Base-by-base conservation (phyloP, 768 basidiomycete species). In the Russula virescens region DNA sequence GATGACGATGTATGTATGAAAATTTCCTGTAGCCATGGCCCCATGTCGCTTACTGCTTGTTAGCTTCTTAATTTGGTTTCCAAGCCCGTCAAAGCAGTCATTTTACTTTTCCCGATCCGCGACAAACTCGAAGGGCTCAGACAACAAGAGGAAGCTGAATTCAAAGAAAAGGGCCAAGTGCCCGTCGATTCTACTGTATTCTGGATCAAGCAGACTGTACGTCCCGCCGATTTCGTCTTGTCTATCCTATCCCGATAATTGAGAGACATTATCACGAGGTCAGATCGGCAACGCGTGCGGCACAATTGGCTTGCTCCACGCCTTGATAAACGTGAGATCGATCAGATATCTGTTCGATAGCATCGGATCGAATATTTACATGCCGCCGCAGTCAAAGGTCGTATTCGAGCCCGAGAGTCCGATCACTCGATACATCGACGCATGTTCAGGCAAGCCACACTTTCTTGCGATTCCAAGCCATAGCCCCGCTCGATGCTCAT, bases 141-240 rank as follows among this genome's bases (percentile, higher is more conserved):
- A 47, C 76, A 77, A 46, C 75, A 77, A 49, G 89, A 93, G 64
- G 91, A 94, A 66, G 74, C 73, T 46, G 71, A 73, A 66, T 80
- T 89, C 52, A 73, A 73, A 28, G 73, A 72, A 16, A 77, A 79
- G 48, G 84, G 75, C 0, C 76, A 79, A 58, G 76, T 73, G 11
- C 72, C 75, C 0, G 69, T 90, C 5, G 85, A 91, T 68, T 80
- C 82, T 6, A 83, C 83, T 0, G 75, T 96, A 5, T 76, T 94
- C 68, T 97, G 85, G 81, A 91, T 96, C 76, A 93, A 92, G 73
- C 94, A 97, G 72, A 96, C 89, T 55, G 93, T 91, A 60, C 35
- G 80, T 70, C 34, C 49, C 2, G 16, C 50, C 38, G 3, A 16
- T 35, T 19, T 19, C 23, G 11, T 19, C 19, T 53, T n/a, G 11